Evolutionary conservation across 2,329 filamentous ascomycete species (phyloP).

Genomic region (Sarocladiaceae sp.): DNA sequence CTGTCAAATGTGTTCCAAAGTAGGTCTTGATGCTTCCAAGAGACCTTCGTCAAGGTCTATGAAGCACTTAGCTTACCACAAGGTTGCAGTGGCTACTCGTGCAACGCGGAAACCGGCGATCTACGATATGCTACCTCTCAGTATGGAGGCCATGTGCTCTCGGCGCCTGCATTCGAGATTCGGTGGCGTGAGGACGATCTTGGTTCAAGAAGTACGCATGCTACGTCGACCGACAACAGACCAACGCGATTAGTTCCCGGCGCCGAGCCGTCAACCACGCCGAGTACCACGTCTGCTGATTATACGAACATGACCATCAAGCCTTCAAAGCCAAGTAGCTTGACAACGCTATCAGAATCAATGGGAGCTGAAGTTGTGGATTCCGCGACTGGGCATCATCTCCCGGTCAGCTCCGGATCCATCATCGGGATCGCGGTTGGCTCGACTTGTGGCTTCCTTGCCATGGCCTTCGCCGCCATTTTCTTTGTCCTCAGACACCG

Average conservation of each 20-base stretch:
- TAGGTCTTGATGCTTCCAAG: slow-evolving; percentile 7
- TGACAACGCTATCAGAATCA: background rate
- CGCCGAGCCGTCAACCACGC: background rate
- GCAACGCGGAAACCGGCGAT: slow-evolving; percentile 16
- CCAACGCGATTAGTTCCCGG: background rate
- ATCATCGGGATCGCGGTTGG: slow-evolving; percentile 15
- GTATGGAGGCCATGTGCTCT: slow-evolving; percentile 16
- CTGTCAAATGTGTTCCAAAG: slow-evolving; percentile 21
- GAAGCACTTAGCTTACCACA: background rate
- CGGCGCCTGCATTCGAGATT: slow-evolving; percentile 24
- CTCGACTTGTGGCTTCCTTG: slow-evolving; percentile 17
- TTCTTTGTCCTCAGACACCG: slow-evolving; percentile 22
- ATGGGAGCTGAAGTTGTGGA: background rate
- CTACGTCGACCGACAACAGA: background rate
- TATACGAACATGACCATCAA: background rate
- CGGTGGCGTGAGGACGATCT: slow-evolving; percentile 20
- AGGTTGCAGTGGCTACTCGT: slow-evolving; percentile 16
- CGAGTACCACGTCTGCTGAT: background rate
- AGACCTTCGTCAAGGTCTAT: background rate
- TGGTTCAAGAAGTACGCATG: background rate
- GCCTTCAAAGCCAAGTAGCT: background rate
- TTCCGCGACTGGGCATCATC: background rate
- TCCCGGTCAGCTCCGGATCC: slow-evolving; percentile 7
- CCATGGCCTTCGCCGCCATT: slow-evolving; percentile 30
- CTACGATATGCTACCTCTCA: slow-evolving; percentile 17